These are phyloP conservation scores for Fomitiporia mediterranea DNA, from an alignment of 1,284 basidiomycete species.

Conservation along the genomic window DNA sequence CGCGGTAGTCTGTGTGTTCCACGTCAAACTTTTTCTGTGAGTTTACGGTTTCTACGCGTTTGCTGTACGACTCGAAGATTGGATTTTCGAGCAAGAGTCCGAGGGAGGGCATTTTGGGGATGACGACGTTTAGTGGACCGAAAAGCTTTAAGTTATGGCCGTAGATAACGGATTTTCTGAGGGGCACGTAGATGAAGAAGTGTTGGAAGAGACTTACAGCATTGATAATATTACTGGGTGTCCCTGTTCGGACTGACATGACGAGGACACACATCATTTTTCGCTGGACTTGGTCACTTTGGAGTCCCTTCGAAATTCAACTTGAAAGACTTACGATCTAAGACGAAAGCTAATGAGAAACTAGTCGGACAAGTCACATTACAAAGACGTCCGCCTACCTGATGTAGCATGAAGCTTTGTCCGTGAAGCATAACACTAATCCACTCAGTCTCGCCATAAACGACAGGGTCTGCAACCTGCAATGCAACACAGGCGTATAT, in stretches of 20 bases:
- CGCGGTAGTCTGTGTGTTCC: constrained; percentile 53
- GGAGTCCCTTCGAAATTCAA: not conserved
- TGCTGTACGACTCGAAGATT: constrained; percentile 80
- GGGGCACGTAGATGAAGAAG: too few species aligned
- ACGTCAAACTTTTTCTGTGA: constrained; percentile 42
- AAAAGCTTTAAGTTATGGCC: constrained; percentile 47
- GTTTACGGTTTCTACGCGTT: constrained; percentile 57
- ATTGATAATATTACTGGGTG: constrained; percentile 69
- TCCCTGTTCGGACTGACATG: constrained; percentile 69
- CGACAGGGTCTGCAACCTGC: constrained; percentile 73
- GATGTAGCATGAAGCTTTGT: constrained; percentile 99
- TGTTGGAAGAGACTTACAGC: constrained; percentile 56
- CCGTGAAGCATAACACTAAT: constrained; percentile 92
- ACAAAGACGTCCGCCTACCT: constrained; percentile 43
- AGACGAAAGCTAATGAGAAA: constrained; percentile 19
- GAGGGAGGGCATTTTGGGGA: constrained; percentile 95
- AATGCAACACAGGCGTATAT: not conserved
- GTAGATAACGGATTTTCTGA: not conserved
- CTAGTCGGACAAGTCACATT: constrained; percentile 36
- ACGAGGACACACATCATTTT: constrained; percentile 96
- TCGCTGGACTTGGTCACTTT: constrained; percentile 50
- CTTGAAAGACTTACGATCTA: constrained; percentile 25
- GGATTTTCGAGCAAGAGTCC: constrained; percentile 94
- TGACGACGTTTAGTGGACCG: constrained; percentile 72
- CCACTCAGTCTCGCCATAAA: constrained; percentile 94